Evolutionary conservation across 2,329 filamentous ascomycete genomes (phyloP).

Genomic region (Cladobotryum protrusum): DNA sequence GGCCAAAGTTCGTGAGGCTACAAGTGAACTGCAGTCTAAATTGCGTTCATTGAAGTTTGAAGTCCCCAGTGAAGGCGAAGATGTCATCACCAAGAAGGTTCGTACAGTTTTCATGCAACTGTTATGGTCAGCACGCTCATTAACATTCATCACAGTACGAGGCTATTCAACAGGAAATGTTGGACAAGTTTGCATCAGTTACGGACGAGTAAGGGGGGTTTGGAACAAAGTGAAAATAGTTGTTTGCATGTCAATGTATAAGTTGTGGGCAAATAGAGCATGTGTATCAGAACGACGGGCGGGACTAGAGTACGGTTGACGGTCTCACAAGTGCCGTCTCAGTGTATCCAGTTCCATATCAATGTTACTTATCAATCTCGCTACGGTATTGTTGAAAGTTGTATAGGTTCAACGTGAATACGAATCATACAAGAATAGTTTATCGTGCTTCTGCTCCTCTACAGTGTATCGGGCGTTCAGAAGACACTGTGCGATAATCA

Average conservation of each 20-base stretch:
- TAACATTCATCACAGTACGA: constrained; percentile 66
- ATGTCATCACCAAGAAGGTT: constrained; percentile 77
- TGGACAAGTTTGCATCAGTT: constrained; percentile 94
- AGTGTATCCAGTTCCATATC: constrained; percentile 24
- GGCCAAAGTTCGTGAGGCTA: constrained; percentile 88
- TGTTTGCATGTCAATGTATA: constrained; percentile 8
- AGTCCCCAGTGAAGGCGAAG: constrained; percentile 77
- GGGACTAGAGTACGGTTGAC: constrained; percentile 16
- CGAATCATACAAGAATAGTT: not conserved
- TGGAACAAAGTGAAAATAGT: not conserved
- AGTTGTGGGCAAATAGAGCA: constrained; percentile 24
- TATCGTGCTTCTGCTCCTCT: not conserved
- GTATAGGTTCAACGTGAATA: not conserved
- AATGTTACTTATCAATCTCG: constrained; percentile 4
- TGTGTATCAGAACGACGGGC: constrained; percentile 7
- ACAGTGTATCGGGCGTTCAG: not conserved
- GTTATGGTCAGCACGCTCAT: constrained; percentile 15
- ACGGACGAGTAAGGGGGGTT: constrained; percentile 74
- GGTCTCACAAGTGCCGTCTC: constrained; percentile 15
- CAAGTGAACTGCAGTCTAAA: constrained; percentile 75
- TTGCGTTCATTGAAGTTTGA: constrained; percentile 96
- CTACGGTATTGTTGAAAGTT: not conserved
- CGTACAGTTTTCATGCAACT: constrained; percentile 18
- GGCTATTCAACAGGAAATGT: constrained; percentile 82
- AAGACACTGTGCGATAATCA: constrained; percentile 12